Percentiles rank a stretch among this genome's conserved stretches.
Conservation (phyloP, 495 filamentous ascomycete genomes). For the Astrocystis sublimbata region DNA sequence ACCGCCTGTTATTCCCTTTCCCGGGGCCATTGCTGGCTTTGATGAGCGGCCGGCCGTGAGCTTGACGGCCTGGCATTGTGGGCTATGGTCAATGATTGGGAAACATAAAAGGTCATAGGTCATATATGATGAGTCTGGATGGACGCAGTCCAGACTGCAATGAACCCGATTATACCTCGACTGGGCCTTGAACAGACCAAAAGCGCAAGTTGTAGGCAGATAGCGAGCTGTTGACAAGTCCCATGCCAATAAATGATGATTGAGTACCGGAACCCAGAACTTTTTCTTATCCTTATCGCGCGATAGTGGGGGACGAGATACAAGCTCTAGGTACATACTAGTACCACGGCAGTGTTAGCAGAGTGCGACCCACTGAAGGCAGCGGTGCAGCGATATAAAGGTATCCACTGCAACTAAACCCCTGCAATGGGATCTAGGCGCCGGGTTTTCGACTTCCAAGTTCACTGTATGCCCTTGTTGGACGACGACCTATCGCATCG, state of each 20-base stretch:
- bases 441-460: conserved; percentile 9
- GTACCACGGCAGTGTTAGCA: background rate
- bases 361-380: conserved; percentile 10
- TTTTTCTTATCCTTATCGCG: conserved; percentile 39
- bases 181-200: background rate
- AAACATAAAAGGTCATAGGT: background rate
- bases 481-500: background rate
- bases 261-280: no score
- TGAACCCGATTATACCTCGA: background rate
- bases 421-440: conserved; percentile 2
- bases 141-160: background rate
- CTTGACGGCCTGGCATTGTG: conserved; percentile 70
- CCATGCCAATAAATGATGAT: conserved; percentile 20
- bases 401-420: conserved; percentile 7
- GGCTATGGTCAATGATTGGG: background rate
- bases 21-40: conserved; percentile 35
- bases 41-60: conserved; percentile 54
- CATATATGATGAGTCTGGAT: background rate
- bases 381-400: no score
- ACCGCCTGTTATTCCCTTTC: conserved; percentile 52
- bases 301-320: conserved; percentile 33
- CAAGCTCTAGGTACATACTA: no score
- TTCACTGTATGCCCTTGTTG: background rate
- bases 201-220: background rate
- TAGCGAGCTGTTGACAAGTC: no score